phyloP scores from a whole-genome alignment of 495 filamentous ascomycete species.

The Pyrenopolyporus hunteri region DNA sequence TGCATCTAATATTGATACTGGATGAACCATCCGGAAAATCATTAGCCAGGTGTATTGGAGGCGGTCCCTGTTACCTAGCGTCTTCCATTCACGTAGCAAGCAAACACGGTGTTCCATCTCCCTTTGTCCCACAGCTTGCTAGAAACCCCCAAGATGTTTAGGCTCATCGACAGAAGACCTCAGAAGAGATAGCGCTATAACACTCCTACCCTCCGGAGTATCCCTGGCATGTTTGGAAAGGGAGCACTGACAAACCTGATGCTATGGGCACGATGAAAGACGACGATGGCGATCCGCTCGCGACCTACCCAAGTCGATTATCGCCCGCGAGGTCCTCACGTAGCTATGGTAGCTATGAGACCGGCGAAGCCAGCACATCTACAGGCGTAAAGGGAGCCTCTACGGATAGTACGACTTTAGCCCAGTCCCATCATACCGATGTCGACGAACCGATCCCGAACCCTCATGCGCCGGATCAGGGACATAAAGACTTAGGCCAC shows the following conservation, averaged over 20 bases:
- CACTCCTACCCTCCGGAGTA: not conserved
- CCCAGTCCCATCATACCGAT: conserved; percentile 31
- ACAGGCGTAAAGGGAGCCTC: conserved; percentile 22
- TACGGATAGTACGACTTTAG: conserved; percentile 23
- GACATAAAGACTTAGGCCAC: conserved; percentile 31
- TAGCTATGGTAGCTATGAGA: conserved; percentile 40
- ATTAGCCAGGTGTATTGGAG: no score
- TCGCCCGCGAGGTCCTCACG: conserved; percentile 37
- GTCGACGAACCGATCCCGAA: conserved; percentile 29
- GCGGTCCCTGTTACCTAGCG: no score
- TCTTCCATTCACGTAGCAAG: conserved; percentile 16
- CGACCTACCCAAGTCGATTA: conserved; percentile 22
- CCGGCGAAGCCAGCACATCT: conserved; percentile 41
- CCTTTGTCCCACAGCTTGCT: conserved; percentile 4
- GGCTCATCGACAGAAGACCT: conserved; percentile 1
- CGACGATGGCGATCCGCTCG: conserved; percentile 9
- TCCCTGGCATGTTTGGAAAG: conserved; percentile 21
- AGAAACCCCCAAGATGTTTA: conserved; percentile 25
- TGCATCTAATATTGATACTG: no score
- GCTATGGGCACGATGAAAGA: conserved; percentile 38
- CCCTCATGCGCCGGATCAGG: conserved; percentile 24
- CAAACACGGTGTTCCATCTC: conserved; percentile 2
- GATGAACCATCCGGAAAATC: no score
- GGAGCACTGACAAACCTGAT: conserved; percentile 7
- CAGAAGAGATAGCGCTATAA: conserved; percentile 27